Conservation (phyloP, 2,329 filamentous ascomycete genomes). For the Chaetomium sp. region DNA sequence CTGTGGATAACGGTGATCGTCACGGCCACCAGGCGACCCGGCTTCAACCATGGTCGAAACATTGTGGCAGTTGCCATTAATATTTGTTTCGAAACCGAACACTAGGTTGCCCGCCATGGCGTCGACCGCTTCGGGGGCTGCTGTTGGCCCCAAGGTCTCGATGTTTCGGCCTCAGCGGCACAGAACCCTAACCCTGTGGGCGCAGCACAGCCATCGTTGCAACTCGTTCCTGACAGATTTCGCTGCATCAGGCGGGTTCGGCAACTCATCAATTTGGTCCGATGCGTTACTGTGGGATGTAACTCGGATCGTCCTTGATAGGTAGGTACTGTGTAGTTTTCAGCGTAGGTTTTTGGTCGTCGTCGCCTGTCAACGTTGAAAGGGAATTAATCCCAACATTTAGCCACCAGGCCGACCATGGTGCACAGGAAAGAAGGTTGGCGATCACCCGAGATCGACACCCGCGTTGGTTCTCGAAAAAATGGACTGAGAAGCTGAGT, state of each 20-base stretch:
- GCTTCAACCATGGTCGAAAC: slow-evolving; percentile 14
- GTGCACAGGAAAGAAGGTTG: not conserved
- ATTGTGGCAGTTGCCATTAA: not conserved
- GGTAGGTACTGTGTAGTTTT: not conserved
- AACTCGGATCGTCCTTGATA: no score
- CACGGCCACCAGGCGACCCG: slow-evolving; percentile 13
- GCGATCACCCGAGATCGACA: slow-evolving; percentile 1
- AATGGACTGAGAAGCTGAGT: not conserved
- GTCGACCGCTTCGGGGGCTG: slow-evolving; percentile 1
- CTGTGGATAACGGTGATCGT: not conserved
- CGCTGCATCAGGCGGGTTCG: not conserved
- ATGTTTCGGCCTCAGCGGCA: not conserved
- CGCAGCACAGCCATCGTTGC: not conserved
- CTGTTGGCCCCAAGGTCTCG: slow-evolving; percentile 15
- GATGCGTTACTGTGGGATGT: no score
- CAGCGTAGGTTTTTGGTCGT: no score
- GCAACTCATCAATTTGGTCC: no score
- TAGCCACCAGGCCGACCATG: not conserved
- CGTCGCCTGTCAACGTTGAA: not conserved
- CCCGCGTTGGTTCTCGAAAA: not conserved
- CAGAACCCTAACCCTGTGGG: slow-evolving; percentile 18
- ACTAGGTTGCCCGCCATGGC: not conserved
- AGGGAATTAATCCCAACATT: not conserved
- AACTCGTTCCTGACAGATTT: not conserved
- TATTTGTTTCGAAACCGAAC: slow-evolving; percentile 15